Percentiles rank a stretch among this genome's conserved stretches.
Evolutionary conservation across 2,329 filamentous ascomycete genomes (phyloP).

Genomic region (Scleromitrula shiraiana): DNA sequence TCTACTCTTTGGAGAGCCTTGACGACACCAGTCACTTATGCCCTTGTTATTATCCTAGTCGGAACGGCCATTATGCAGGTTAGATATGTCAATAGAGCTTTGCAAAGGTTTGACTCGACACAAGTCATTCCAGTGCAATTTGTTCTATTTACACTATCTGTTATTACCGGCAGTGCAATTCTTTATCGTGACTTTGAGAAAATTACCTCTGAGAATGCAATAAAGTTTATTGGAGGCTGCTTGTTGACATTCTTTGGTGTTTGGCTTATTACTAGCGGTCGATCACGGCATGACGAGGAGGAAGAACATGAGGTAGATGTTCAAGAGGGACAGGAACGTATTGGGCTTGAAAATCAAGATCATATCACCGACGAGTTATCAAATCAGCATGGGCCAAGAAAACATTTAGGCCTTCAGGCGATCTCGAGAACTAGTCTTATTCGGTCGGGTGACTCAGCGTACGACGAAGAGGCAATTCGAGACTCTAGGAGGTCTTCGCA

Average conservation of each 20-base stretch:
- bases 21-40: constrained; percentile 85
- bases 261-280: constrained; percentile 90
- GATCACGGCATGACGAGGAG: constrained; percentile 55
- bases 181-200: constrained; percentile 93
- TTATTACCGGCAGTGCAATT: constrained; percentile 88
- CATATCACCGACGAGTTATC: constrained; percentile 12
- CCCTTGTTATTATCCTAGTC: constrained; percentile 70
- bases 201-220: constrained; percentile 62
- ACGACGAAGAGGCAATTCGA: constrained; percentile 9
- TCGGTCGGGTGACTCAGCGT: constrained; percentile 15
- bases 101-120: constrained; percentile 93
- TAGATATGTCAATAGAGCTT: constrained; percentile 82
- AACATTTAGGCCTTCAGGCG: constrained; percentile 10
- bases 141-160: constrained; percentile 89
- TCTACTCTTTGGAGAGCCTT: constrained; percentile 84
- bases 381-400: constrained; percentile 9
- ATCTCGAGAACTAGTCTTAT: constrained; percentile 8
- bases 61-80: constrained; percentile 92
- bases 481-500: constrained; percentile 22
- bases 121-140: constrained; percentile 98
- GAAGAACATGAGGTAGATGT: constrained; percentile 53
- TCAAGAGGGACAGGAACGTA: constrained; percentile 56
- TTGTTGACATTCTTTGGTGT: constrained; percentile 90
- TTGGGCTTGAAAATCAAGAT: constrained; percentile 50
- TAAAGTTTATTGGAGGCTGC: constrained; percentile 86